phyloP scores from a whole-genome alignment of 768 basidiomycete genomes.

The Leccinum olivaceopallidum region DNA sequence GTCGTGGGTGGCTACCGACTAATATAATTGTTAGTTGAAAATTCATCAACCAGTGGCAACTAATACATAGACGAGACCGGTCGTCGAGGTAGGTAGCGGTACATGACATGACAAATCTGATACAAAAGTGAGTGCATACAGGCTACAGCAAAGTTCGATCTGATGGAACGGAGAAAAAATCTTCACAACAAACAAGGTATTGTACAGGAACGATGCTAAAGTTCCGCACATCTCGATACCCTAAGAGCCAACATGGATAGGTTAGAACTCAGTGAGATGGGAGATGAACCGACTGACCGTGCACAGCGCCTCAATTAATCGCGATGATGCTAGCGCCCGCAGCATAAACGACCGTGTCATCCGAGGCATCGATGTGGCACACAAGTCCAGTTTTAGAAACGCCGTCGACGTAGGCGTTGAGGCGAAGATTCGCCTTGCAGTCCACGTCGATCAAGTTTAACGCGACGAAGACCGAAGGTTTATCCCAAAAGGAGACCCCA shows the following conservation, averaged over 20 bases:
- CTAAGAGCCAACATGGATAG: background rate
- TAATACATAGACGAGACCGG: background rate
- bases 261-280: background rate
- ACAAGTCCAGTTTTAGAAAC: conserved; percentile 8
- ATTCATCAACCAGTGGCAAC: no score
- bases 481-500: conserved; percentile 10
- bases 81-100: background rate
- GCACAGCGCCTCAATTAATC: background rate
- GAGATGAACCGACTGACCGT: background rate
- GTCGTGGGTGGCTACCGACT: no score
- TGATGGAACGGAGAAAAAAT: background rate
- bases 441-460: conserved; percentile 17
- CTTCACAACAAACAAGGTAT: background rate
- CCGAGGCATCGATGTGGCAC: conserved; percentile 15
- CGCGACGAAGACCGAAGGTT: conserved; percentile 20
- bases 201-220: background rate
- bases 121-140: background rate
- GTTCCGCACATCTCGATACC: background rate
- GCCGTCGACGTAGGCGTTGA: conserved; percentile 12
- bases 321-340: conserved; percentile 3
- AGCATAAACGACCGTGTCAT: conserved; percentile 4
- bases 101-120: background rate
- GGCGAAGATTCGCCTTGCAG: conserved; percentile 10
- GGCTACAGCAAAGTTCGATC: background rate
- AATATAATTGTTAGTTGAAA: no score